Evolutionary conservation across 148 eudicot genomes (phyloP).

Genomic region (Camellia lanceoleosa): DNA sequence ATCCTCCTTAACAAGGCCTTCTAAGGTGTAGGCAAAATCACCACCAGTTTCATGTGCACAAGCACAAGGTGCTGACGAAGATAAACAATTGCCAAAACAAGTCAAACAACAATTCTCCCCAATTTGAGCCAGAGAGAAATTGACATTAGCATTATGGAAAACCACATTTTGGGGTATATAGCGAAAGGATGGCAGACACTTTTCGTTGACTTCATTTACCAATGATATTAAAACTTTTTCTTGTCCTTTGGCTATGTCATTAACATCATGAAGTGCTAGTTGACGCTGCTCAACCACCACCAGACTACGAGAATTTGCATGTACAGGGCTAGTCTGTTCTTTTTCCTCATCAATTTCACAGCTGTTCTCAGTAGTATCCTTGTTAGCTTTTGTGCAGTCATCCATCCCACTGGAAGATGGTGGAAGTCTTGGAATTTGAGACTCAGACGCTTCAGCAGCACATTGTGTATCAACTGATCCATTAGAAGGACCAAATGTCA

Average conservation of each 20-base stretch:
- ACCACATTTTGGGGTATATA: slow-evolving; percentile 60
- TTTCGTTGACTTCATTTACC: slow-evolving; percentile 39
- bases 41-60: slow-evolving; percentile 52
- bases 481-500: slow-evolving; percentile 17
- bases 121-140: slow-evolving; percentile 57
- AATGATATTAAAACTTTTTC: slow-evolving; percentile 52
- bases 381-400: slow-evolving; percentile 17
- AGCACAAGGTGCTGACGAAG: slow-evolving; percentile 45
- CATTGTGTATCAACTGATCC: slow-evolving; percentile 26
- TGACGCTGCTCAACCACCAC: slow-evolving; percentile 38
- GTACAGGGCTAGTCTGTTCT: slow-evolving; percentile 23
- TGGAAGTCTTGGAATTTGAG: slow-evolving; percentile 22
- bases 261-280: slow-evolving; percentile 23
- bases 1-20: slow-evolving; percentile 62
- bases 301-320: slow-evolving; percentile 32
- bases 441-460: slow-evolving; percentile 26
- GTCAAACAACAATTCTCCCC: slow-evolving; percentile 54
- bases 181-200: slow-evolving; percentile 50
- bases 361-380: slow-evolving; percentile 14
- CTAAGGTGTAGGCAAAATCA: slow-evolving; percentile 50
- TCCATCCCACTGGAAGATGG: slow-evolving; percentile 27
- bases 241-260: slow-evolving; percentile 61
- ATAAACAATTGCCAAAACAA: slow-evolving; percentile 63
- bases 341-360: slow-evolving; percentile 21
- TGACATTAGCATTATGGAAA: slow-evolving; percentile 53